Base-by-base conservation (phyloP, 129 eudicot genomes). In the Gnaphalium uliginosum region DNA sequence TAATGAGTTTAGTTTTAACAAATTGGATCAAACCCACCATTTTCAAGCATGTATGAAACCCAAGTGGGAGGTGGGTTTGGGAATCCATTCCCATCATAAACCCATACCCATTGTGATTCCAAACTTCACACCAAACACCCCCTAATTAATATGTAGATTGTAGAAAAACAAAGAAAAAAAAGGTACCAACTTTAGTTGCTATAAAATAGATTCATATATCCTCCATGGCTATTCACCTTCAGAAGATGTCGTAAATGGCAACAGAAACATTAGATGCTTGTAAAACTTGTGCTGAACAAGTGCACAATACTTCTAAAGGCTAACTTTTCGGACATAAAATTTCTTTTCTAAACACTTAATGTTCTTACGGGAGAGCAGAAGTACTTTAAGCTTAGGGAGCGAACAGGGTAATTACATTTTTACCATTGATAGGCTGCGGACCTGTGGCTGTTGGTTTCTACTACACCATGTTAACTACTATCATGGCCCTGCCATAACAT, bases 401-500 rank as follows among this genome's bases (percentile, higher is more conserved):
- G 17, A 24, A 56, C 74, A 37, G 64, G 56, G 39, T 21, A 51
- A 56, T 7, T 53, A 74, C 33, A 14, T 9, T 24, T 74, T 9
- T 66, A 66, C 27, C 27, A 59, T 8, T 66, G 27, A 32, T 24
- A 19, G 48, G 43, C 10, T 30, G 70, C 4, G 24, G 14, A 26
- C 24, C 10, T 30, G 70, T 3, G 24, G 14, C 9, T 29, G 50
- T 0, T 56, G 11, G 17, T 0, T 43, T n/a, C 22, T 9, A 8
- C 29, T 67, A 67, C 67, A 54, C 67, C 30, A 69, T 41, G 69
- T 33, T 68, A 57, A 23, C 48, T 13, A 7, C 43, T 8, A 57
- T 84, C 76, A 84, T 35, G 80, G 66, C 17, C 68, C 79, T 21
- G 73, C 67, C 51, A 72, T 26, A 64, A 58, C 70, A 60, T 72